phyloP scores from a whole-genome alignment of 108 stramenopile species.

The Aurantiochytrium sp. region DNA sequence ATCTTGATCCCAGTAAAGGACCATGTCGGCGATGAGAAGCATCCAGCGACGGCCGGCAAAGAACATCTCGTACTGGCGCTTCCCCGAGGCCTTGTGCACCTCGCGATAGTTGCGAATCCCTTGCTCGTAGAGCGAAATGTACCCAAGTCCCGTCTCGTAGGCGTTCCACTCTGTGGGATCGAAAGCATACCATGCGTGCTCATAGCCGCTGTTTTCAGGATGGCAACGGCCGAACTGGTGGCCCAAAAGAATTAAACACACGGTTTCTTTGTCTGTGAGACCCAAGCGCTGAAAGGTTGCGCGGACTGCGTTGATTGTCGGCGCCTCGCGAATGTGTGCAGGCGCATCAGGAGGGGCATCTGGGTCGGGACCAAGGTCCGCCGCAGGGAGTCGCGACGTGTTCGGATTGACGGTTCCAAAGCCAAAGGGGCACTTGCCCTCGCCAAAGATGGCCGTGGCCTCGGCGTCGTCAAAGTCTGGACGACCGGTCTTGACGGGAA shows the following conservation, averaged over 20 bases:
- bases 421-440: neutral
- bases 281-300: slow-evolving; percentile 92
- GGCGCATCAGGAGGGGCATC: neutral
- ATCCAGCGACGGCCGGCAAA: slow-evolving; percentile 39
- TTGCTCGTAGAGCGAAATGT: slow-evolving; percentile 59
- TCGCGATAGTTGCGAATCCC: slow-evolving; percentile 76
- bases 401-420: neutral
- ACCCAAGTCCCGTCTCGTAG: slow-evolving; percentile 40
- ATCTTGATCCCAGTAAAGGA: slow-evolving; percentile 70
- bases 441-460: slow-evolving; percentile 44
- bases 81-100: neutral
- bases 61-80: slow-evolving; percentile 11
- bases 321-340: neutral
- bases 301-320: slow-evolving; percentile 54
- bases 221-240: slow-evolving; percentile 92
- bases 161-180: slow-evolving; percentile 90
- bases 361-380: slow-evolving; percentile 61
- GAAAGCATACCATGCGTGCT: slow-evolving; percentile 84
- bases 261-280: slow-evolving; percentile 84
- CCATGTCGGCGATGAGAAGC: slow-evolving; percentile 74
- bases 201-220: slow-evolving; percentile 74
- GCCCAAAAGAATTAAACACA: slow-evolving; percentile 76
- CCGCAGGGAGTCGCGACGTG: slow-evolving; percentile 72
- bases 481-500: slow-evolving; percentile 66
- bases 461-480: slow-evolving; percentile 54